Evolutionary conservation across 495 filamentous ascomycete species (phyloP), one percentile per base, ranked within the genome.

Genomic region (Aspergillus nanangensis): DNA sequence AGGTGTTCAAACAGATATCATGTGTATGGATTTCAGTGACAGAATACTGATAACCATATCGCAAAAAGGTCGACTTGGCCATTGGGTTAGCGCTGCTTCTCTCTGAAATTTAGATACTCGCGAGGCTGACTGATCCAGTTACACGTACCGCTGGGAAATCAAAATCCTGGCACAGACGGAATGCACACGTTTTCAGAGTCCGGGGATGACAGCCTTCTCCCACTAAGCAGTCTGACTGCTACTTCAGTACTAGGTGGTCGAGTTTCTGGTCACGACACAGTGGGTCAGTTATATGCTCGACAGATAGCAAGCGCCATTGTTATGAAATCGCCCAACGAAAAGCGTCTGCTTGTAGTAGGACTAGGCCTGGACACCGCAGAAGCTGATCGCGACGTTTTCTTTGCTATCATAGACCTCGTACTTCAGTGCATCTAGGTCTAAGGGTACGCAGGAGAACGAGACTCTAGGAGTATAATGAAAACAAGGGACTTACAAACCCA

Each of bases 21-120:
- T 78, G 39, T 74, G 70, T 5, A 66, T 87, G 27, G 78, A 70
- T 53, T 96, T 97, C 70, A 81, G 84, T 9, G 93, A 98, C 73
- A 95, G 88, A 63, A 94, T 98, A 61, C 70, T 98, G 58, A 66
- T 98, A 34, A 96, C 90, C 0, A 78, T 98, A 47, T 87, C 87
- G 3, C 92, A 96, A 63, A 77, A 80, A 47, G 93, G 92, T 32
- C 78, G 87, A 51, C 70, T 96, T 27, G 85, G 87, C 8, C 93
- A 97, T 70, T 98, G 93, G 93, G 90, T 96, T 61, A 50, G 71
- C 71, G 21, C 15, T 27, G 20, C 29, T 41, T 41, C 34, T 33
- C 41, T 46, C n/a, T n/a, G n/a, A 37, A 42, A 4, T 9, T 9
- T 27, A 38, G 39, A 35, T 14, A 44, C 50, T 17, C 44, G 24